Conservation (phyloP, 257 asterid genomes). For the Fraxinus quadrangulata region DNA sequence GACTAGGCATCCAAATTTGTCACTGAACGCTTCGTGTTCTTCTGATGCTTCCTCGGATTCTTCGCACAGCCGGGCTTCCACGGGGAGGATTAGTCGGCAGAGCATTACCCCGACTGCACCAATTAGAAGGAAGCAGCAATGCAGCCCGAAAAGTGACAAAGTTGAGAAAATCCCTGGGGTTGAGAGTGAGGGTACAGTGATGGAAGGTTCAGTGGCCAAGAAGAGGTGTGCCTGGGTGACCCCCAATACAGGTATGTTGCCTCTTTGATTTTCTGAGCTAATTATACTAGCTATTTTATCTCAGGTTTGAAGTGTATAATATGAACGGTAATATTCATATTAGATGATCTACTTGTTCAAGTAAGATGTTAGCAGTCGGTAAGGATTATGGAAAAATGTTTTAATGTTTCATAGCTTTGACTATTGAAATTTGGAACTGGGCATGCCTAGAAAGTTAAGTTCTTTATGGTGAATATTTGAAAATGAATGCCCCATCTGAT, state of each 20-base stretch:
- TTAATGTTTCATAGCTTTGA: not conserved
- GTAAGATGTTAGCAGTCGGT: not conserved
- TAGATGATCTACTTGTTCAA: not conserved
- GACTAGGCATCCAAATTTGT: conserved; percentile 59
- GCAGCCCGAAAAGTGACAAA: conserved; percentile 41
- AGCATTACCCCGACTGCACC: conserved; percentile 34
- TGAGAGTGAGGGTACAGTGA: conserved; percentile 40
- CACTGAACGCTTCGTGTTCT: conserved; percentile 82
- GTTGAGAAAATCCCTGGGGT: conserved; percentile 30
- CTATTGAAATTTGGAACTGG: conserved; percentile 15
- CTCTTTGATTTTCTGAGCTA: conserved; percentile 16
- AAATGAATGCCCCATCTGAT: not conserved
- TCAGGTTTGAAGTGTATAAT: not conserved
- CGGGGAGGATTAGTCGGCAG: conserved; percentile 69
- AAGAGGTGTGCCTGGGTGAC: conserved; percentile 98
- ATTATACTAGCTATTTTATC: conserved; percentile 2
- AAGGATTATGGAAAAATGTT: not conserved
- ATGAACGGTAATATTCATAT: not conserved
- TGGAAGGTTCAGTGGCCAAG: conserved; percentile 52
- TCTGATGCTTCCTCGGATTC: conserved; percentile 96
- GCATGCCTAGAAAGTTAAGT: not conserved
- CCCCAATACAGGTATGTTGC: conserved; percentile 74
- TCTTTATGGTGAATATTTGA: not conserved
- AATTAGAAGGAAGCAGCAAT: conserved; percentile 50
- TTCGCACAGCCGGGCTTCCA: conserved; percentile 72